phyloP scores from a whole-genome alignment of 2,329 filamentous ascomycete genomes.

The Xylariaceae sp. region DNA sequence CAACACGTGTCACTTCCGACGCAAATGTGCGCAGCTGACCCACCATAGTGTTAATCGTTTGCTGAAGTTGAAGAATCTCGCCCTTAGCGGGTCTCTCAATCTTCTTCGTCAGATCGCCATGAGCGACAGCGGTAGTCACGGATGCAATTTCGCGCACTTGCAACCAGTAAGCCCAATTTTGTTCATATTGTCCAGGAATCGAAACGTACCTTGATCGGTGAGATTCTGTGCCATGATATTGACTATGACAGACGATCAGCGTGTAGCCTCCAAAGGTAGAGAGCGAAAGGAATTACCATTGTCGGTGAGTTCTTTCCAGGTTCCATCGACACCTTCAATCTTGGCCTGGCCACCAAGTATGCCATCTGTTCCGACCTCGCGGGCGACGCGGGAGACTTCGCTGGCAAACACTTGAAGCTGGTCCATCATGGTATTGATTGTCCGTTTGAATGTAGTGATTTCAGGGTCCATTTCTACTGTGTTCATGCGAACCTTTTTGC shows the following conservation, averaged over 20 bases:
- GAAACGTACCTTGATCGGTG: slow-evolving; percentile 61
- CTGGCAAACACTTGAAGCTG: slow-evolving; percentile 95
- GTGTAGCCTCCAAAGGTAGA: slow-evolving; percentile 11
- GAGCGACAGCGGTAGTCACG: slow-evolving; percentile 77
- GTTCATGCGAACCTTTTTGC: slow-evolving; percentile 95
- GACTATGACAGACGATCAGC: slow-evolving; percentile 43
- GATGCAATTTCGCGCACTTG: slow-evolving; percentile 77
- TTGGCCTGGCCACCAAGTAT: slow-evolving; percentile 90
- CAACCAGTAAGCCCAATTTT: slow-evolving; percentile 2
- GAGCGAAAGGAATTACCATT: slow-evolving; percentile 51
- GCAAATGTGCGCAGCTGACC: slow-evolving; percentile 80
- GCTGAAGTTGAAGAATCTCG: slow-evolving; percentile 78
- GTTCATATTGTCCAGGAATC: not conserved
- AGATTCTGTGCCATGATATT: slow-evolving; percentile 83
- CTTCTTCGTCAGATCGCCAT: slow-evolving; percentile 79
- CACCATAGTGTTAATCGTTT: slow-evolving; percentile 88
- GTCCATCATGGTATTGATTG: slow-evolving; percentile 99
- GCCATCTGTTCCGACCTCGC: slow-evolving; percentile 94
- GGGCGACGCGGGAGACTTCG: slow-evolving; percentile 89
- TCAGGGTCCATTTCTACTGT: slow-evolving; percentile 96
- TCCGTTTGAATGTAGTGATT: slow-evolving; percentile 95
- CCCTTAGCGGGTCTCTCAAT: slow-evolving; percentile 77
- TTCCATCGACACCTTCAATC: slow-evolving; percentile 90
- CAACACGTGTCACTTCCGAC: slow-evolving; percentile 77
- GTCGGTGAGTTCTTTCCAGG: slow-evolving; percentile 94